Percentiles rank a stretch among this genome's conserved stretches.
Conservation (phyloP, 177 flowering plant genomes). For the Vitis hybrid region DNA sequence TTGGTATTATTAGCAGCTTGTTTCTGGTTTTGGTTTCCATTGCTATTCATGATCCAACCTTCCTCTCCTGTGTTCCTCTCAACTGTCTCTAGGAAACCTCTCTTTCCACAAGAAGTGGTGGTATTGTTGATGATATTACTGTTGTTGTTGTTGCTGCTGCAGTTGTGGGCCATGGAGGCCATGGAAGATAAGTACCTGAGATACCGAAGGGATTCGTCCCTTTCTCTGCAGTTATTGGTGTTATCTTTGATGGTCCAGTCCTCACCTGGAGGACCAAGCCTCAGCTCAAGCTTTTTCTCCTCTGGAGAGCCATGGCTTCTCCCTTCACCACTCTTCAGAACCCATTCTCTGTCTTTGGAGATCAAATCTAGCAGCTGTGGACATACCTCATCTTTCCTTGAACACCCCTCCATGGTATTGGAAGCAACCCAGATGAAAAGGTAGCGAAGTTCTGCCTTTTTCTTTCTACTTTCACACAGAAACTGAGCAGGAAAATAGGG, state of each 20-base stretch:
- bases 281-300: conserved; percentile 72
- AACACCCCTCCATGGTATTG: conserved; percentile 30
- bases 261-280: conserved; percentile 79
- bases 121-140: no score
- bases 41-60: not conserved
- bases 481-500: not conserved
- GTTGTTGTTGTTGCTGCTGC: conserved; percentile 1
- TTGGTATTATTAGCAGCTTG: not conserved
- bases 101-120: conserved; percentile 8
- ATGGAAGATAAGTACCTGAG: conserved; percentile 34
- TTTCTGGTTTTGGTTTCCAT: conserved; percentile 17
- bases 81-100: conserved; percentile 18
- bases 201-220: conserved; percentile 37
- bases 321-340: conserved; percentile 27
- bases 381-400: conserved; percentile 34
- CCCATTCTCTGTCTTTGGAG: conserved; percentile 47
- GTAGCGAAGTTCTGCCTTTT: not conserved
- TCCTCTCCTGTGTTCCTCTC: conserved; percentile 4
- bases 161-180: conserved; percentile 6
- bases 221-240: conserved; percentile 16
- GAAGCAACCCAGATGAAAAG: not conserved
- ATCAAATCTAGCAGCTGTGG: conserved; percentile 53
- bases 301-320: conserved; percentile 42
- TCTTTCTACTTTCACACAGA: not conserved
- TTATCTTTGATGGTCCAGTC: conserved; percentile 24